Percentiles rank a stretch among this genome's conserved stretches.
Conservation (phyloP, 73 alveolate species). For the Paramecium bursaria region DNA sequence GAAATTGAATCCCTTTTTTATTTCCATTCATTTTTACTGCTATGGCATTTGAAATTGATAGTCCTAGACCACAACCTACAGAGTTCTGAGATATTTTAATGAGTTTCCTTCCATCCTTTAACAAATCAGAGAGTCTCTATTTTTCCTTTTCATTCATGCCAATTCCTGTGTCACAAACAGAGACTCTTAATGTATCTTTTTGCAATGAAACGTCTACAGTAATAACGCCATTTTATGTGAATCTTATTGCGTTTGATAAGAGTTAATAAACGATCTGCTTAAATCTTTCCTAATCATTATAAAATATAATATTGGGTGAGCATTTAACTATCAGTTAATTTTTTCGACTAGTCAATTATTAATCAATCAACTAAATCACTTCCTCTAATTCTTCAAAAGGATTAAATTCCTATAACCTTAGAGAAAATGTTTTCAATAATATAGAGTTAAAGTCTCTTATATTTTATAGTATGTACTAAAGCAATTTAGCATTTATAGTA, state of each 20-base stretch:
- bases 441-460: constrained; percentile 33
- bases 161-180: constrained; percentile 21
- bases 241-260: constrained; percentile 27
- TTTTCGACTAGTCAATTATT: background rate
- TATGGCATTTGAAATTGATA: constrained; percentile 40
- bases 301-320: background rate
- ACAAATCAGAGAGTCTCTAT: constrained; percentile 14
- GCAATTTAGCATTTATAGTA: constrained; percentile 1
- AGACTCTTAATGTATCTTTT: background rate
- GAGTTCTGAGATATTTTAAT: constrained; percentile 8
- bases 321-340: background rate
- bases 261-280: constrained; percentile 34
- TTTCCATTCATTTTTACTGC: constrained; percentile 34
- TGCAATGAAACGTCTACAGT: background rate
- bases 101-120: constrained; percentile 20
- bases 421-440: background rate
- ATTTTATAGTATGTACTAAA: background rate
- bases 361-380: background rate
- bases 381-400: background rate
- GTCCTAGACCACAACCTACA: constrained; percentile 55
- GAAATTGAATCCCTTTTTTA: constrained; percentile 28
- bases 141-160: constrained; percentile 19
- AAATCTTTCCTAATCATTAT: constrained; percentile 42
- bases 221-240: constrained; percentile 18
- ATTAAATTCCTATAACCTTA: constrained; percentile 30